Base-by-base conservation (phyloP, 2,329 filamentous ascomycete genomes). In the Periconia digitata region DNA sequence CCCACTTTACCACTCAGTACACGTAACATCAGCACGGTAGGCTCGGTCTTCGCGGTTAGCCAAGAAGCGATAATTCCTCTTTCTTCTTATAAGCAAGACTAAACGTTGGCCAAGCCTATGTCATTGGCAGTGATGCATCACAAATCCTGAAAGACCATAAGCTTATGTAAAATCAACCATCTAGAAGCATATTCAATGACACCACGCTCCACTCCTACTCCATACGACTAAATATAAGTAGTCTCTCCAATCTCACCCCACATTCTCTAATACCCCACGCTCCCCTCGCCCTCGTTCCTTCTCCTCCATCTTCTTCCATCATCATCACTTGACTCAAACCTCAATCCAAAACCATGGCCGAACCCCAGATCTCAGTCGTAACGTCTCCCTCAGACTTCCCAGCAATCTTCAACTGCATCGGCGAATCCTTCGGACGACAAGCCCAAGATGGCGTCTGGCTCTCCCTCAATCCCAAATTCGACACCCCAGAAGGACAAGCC, bases 381-480 rank as follows among this genome's bases (percentile, higher is more conserved):
- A 54, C 60, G 44, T 59, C 52, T 2, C 56, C 63, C 29, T 46
- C 55, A 22, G 63, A 67, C 39, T 45, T 67, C 21, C 50, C 47
- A 3, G 56, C 65, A 44, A 59, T 54, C 34, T 71, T 69, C 54
- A 46, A 67, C 40, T 69, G 63, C 53, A 46, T 69, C 12, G 63
- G 64, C 46, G 69, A 70, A 49, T 67, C 72, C 6, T 84, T 84
- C 50, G 81, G 79, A 20, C 60, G 60, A 15, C 81, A 84, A 57
- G 70, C 70, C 12, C 64, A 66, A 22, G 82, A 85, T 58, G 72
- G 69, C 6, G 63, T 83, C 43, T 84, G 79, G 77, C 71, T 68
- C 1, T 66, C 69, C 50, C 71, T 79, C 66, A 81, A 81, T 49
- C 81, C 81, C 0, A 76, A 72, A 16, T 84, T 81, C 80, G 74